Percentiles rank a stretch among this genome's conserved stretches.
Evolutionary conservation across 1,139 yeast species (phyloP).

Genomic region (Debaryomycetaceae sp.): DNA sequence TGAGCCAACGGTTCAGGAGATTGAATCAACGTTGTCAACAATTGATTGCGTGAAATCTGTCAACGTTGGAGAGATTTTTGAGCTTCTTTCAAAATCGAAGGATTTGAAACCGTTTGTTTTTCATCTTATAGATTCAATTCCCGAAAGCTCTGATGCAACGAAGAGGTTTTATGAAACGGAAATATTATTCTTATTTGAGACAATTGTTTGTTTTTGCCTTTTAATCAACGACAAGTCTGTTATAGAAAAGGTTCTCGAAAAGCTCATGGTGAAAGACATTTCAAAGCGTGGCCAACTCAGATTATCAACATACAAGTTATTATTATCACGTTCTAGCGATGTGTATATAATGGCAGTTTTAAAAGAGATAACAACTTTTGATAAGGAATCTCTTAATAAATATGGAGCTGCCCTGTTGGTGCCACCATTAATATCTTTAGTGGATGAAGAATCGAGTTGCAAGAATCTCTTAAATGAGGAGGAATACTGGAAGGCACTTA

Average conservation of each 20-base stretch:
- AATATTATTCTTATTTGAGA: slow-evolving; percentile 53
- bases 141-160: slow-evolving; percentile 28
- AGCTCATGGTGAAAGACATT: slow-evolving; percentile 17
- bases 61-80: slow-evolving; percentile 50
- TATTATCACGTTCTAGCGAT: slow-evolving; percentile 34
- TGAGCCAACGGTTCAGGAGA: slow-evolving; percentile 90
- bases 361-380: slow-evolving; percentile 22
- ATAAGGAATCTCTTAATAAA: slow-evolving; percentile 39
- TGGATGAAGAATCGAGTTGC: slow-evolving; percentile 45
- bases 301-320: slow-evolving; percentile 37
- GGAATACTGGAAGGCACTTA: slow-evolving; percentile 61
- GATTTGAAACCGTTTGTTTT: slow-evolving; percentile 15
- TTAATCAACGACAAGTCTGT: slow-evolving; percentile 38
- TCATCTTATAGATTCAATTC: slow-evolving; percentile 28
- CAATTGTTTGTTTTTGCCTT: slow-evolving; percentile 48
- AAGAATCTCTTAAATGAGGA: slow-evolving; percentile 40
- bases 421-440: slow-evolving; percentile 50
- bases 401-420: slow-evolving; percentile 47
- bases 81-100: slow-evolving; percentile 33
- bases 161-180: slow-evolving; percentile 53
- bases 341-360: slow-evolving; percentile 15
- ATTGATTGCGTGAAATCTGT: slow-evolving; percentile 77
- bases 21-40: slow-evolving; percentile 79
- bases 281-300: slow-evolving; percentile 31
- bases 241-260: slow-evolving; percentile 20